Base-by-base conservation (phyloP, 139 green algal species). In the Penium margaritaceum region DNA sequence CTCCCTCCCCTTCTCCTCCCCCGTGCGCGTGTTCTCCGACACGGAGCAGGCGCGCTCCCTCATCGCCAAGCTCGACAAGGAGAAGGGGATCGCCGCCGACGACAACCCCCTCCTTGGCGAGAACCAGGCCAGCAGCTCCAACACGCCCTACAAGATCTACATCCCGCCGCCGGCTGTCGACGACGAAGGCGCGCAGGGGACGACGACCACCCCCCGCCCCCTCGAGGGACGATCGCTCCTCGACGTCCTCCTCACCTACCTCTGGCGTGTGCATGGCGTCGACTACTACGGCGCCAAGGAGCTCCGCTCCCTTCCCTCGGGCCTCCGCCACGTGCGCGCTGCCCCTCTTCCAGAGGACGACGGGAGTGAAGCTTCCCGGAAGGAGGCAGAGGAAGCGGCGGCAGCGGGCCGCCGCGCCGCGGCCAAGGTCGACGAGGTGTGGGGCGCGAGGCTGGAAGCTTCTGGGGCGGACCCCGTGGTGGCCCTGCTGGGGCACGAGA, bases 211-310 rank as follows among this genome's bases (percentile, higher is more conserved):
- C n/a, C n/a, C n/a, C n/a, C 36, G 67, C 19, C 21, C 21, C 32
- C 27, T 77, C 38, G 55, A 85, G 30, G 71, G 77, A 12, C 14
- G 30, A 29, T 75, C 1, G 41, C 65, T 80, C 33, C 81, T 96
- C 64, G 91, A 96, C 76, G 47, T 88, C 65, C 75, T 90, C 71
- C 80, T 96, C n/a, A 78, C 82, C 3, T 96, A 95, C 83, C 84
- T 96, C 24, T 96, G 90, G 90, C 77, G 81, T 0, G 91, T 96
- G 71, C 91, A 96, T 46, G 86, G 89, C 9, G 74, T 95, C 3
- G 91, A 96, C 75, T 96, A 90, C 80, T 96, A 96, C 65, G 68
- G 68, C 7, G 68, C n/a, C 36, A 5, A 37, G 36, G 71, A 78
- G 60, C 60, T 75, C 0, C 2, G 32, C 3, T 64, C 64, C 17